Percentiles rank a stretch among this genome's conserved stretches.
phyloP scores from a whole-genome alignment of 2,329 filamentous ascomycete genomes.

The Trichoderma lentiforme region DNA sequence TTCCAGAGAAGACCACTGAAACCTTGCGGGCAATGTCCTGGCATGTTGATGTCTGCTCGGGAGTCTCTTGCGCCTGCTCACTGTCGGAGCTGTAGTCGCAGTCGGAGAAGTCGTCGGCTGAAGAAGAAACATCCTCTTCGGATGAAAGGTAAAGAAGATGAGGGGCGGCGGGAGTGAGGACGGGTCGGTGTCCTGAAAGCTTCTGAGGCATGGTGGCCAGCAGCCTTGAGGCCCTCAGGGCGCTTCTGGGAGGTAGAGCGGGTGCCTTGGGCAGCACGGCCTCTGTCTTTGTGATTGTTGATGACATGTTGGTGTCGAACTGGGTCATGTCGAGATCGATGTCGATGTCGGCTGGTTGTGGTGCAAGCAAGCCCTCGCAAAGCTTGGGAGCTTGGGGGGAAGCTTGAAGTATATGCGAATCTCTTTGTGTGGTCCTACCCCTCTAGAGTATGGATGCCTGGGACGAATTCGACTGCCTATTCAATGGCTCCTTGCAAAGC shows the following conservation, averaged over 20 bases:
- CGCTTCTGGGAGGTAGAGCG: constrained; percentile 49
- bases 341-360: background rate
- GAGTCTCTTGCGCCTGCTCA: constrained; percentile 30
- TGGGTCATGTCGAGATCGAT: constrained; percentile 7
- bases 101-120: constrained; percentile 58
- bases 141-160: constrained; percentile 63
- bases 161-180: constrained; percentile 42
- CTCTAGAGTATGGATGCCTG: constrained; percentile 17
- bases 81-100: constrained; percentile 48
- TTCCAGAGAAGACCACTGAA: constrained; percentile 57
- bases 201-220: constrained; percentile 34
- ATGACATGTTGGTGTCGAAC: constrained; percentile 26
- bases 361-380: constrained; percentile 12
- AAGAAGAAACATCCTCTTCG: constrained; percentile 63
- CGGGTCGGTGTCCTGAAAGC: constrained; percentile 31
- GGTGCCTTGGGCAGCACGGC: constrained; percentile 32
- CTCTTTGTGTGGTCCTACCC: background rate
- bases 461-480: constrained; percentile 21
- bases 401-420: constrained; percentile 22
- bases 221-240: constrained; percentile 45
- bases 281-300: background rate
- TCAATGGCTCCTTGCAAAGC: constrained; percentile 11
- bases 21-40: constrained; percentile 58
- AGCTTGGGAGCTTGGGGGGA: constrained; percentile 18
- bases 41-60: constrained; percentile 40